Evolutionary conservation across 2,329 filamentous ascomycete genomes (phyloP).

Genomic region (Dactylellina cionopaga): DNA sequence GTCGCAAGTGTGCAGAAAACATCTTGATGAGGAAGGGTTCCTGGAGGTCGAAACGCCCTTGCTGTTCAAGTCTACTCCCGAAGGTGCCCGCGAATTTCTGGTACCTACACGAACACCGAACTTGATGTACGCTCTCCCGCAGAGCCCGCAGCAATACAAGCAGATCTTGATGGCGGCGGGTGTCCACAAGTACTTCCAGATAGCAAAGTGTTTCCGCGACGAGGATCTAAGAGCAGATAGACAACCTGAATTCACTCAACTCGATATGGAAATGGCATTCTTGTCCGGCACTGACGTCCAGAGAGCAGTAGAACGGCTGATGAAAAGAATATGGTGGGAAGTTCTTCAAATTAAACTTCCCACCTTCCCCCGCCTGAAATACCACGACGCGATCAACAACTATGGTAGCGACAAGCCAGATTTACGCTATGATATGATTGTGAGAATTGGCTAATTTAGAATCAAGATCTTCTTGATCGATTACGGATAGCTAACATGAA

Average conservation of each 20-base stretch:
- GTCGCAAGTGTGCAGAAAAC: conserved; percentile 66
- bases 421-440: conserved; percentile 65
- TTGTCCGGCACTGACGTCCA: conserved; percentile 77
- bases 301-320: conserved; percentile 65
- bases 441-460: too few species aligned
- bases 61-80: conserved; percentile 96
- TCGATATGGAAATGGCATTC: conserved; percentile 95
- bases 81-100: conserved; percentile 92
- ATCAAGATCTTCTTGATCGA: not conserved
- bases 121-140: conserved; percentile 86
- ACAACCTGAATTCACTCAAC: conserved; percentile 93
- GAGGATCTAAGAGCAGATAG: conserved; percentile 91
- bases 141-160: conserved; percentile 98
- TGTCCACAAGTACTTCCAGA: conserved; percentile 84
- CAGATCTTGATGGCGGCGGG: conserved; percentile 96
- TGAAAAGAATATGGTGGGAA: conserved; percentile 68
- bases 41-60: conserved; percentile 89
- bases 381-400: conserved; percentile 78
- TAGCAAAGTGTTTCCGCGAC: conserved; percentile 93
- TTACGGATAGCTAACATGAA: not conserved
- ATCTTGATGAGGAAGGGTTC: conserved; percentile 71
- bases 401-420: conserved; percentile 96
- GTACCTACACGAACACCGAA: conserved; percentile 82
- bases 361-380: conserved; percentile 72
- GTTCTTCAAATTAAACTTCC: conserved; percentile 63